These are phyloP conservation scores for Hyparrhenia diplandra DNA, from an alignment of 176 grass and related monocot genomes.

Conservation along the genomic window DNA sequence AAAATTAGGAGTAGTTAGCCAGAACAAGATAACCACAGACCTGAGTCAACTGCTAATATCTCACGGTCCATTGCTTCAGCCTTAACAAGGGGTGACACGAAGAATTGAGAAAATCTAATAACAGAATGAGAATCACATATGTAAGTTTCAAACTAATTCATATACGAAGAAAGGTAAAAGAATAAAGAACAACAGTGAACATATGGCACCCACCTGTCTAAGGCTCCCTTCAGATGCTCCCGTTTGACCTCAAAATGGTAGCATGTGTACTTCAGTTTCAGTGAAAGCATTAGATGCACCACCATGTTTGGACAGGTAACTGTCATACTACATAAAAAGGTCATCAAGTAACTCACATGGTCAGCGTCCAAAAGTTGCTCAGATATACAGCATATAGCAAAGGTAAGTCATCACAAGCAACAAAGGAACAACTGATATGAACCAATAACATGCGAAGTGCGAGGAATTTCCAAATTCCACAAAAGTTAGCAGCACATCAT, in stretches of 20 bases:
- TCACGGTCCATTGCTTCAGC: constrained; percentile 96
- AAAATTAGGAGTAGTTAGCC: background rate
- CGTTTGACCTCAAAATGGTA: constrained; percentile 91
- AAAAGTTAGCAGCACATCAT: too few relatives aligned
- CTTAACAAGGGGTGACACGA: constrained; percentile 95
- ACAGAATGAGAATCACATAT: constrained; percentile 35
- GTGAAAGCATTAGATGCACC: constrained; percentile 96
- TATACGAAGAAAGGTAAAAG: background rate
- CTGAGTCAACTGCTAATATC: constrained; percentile 90
- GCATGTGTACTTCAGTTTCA: constrained; percentile 90
- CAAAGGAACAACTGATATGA: too few relatives aligned
- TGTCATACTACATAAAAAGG: constrained; percentile 75
- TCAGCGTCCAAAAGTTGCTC: too few relatives aligned
- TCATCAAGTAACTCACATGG: too few relatives aligned
- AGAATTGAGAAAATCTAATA: constrained; percentile 95
- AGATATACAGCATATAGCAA: too few relatives aligned
- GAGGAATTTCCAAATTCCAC: too few relatives aligned
- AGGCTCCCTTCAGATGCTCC: constrained; percentile 75
- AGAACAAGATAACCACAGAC: constrained; percentile 43
- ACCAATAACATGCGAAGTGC: too few relatives aligned
- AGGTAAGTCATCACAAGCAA: too few relatives aligned
- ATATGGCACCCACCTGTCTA: constrained; percentile 61
- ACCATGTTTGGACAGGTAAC: constrained; percentile 90
- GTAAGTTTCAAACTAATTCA: constrained; percentile 24
- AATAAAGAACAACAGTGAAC: constrained; percentile 20